Base-by-base conservation (phyloP, 140 eudicot genomes). In the Erigeron philadelphicus region DNA sequence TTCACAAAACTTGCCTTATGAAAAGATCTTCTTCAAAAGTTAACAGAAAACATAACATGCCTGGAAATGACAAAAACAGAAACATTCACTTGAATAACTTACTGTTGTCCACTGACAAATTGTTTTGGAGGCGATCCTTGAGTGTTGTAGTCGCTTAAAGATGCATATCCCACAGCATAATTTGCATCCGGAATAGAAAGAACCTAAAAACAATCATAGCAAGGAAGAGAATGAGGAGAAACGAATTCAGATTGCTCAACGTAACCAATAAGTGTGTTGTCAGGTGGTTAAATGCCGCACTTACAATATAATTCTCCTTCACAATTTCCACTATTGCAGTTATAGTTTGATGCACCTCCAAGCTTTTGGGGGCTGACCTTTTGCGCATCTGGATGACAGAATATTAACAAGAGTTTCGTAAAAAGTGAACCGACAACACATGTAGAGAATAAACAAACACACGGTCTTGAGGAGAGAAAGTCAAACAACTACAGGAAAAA, bases 261-360 rank as follows among this genome's bases (percentile, higher is more conserved):
- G 55, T 7, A 61, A 52, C 44, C 60, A 57, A 48, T 23, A 13
- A 47, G 19, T 12, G 35, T 6, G 42, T 52, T 53, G 62, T 19
- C 58, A 57, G 11, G 13, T 23, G 13, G 72, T 13, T 25, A 35
- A 67, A 40, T 45, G 9, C 46, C 53, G 31, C 12, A 76, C 83
- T 69, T 81, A 76, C 98, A 95, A 93, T 69, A 77, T 93, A 89
- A 68, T 85, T 82, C 75, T 93, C 96, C 76, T 93, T 87, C 61
- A 89, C 90, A 56, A 84, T 81, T 81, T 93, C 98, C 58, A 93
- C 87, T 9, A 79, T 66, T 65, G 98, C 96, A 83, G 81, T 81
- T 61, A 93, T 87, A 45, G 79, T 75, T 81, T 84, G 90, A 73
- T 93, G 83, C 66, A 84, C 81, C 77, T 89, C 96, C 85, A 93